phyloP scores from a whole-genome alignment of 345 rosid species.

The Brassica nigra region DNA sequence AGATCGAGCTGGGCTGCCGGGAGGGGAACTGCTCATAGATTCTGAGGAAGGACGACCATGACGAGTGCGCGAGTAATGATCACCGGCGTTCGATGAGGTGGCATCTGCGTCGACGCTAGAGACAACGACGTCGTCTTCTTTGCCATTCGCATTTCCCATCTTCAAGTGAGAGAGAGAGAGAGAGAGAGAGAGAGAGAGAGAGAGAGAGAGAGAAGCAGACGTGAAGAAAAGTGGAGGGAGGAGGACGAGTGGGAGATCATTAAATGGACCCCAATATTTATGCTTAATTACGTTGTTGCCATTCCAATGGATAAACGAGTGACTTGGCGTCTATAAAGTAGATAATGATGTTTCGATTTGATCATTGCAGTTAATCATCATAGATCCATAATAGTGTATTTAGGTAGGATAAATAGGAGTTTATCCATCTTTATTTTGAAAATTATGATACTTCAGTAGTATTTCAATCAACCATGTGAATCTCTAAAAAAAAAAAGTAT shows the following conservation, averaged over 20 bases:
- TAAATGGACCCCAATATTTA: not conserved
- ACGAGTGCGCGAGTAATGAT: constrained; percentile 33
- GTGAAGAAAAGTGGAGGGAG: constrained; percentile 55
- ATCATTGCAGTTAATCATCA: not conserved
- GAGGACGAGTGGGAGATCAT: constrained; percentile 44
- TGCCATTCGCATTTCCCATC: constrained; percentile 89
- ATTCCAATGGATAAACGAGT: not conserved
- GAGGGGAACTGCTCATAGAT: constrained; percentile 52
- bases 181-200: constrained; percentile 21
- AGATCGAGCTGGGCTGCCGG: constrained; percentile 57
- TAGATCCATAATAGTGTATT: no score
- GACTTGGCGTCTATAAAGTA: not conserved
- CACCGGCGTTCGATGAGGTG: constrained; percentile 47
- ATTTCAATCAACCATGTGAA: no score
- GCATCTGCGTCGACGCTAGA: constrained; percentile 25
- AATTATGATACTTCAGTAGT: no score
- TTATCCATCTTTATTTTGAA: no score
- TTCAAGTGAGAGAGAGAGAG: constrained; percentile 1
- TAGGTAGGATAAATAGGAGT: no score
- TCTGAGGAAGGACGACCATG: constrained; percentile 49
- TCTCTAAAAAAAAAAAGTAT: no score
- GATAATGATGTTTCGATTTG: not conserved
- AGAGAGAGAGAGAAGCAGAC: constrained; percentile 16
- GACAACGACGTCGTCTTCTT: constrained; percentile 45
- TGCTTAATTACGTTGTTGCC: not conserved